Percentiles rank a stretch among this genome's conserved stretches.
These are phyloP conservation scores for Plasmopara halstedii DNA, from an alignment of 352 stramenopile species.

Conservation along the genomic window DNA sequence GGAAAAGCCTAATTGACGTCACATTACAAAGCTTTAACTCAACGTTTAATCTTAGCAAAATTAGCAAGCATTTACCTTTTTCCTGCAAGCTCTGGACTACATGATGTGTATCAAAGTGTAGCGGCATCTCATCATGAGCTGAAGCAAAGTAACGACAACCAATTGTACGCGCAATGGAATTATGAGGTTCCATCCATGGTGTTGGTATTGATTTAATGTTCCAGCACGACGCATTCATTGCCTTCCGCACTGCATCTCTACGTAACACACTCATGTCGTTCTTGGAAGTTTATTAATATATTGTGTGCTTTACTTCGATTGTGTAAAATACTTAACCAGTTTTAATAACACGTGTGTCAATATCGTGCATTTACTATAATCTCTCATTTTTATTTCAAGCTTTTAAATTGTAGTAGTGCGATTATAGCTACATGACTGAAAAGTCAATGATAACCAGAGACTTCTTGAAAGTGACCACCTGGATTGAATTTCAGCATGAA, in stretches of 20 bases:
- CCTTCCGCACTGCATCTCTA: not conserved
- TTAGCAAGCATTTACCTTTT: constrained; percentile 33
- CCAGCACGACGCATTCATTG: not conserved
- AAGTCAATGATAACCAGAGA: constrained; percentile 85
- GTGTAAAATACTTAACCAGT: no score
- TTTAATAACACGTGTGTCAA: no score
- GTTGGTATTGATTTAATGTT: not conserved
- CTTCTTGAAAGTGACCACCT: constrained; percentile 92
- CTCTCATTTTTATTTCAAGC: no score
- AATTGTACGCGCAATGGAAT: not conserved
- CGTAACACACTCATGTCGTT: not conserved
- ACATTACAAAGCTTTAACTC: constrained; percentile 1
- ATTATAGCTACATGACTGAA: no score
- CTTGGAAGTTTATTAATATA: no score
- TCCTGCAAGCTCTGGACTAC: constrained; percentile 70
- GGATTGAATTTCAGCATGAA: constrained; percentile 94
- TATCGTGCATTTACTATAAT: no score
- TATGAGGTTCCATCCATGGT: constrained; percentile 8
- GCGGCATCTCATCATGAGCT: constrained; percentile 9
- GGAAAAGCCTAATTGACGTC: constrained; percentile 44
- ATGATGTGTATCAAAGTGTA: constrained; percentile 48
- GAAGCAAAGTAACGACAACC: constrained; percentile 16
- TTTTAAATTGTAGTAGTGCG: no score
- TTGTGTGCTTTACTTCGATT: no score
- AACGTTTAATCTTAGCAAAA: not conserved